Evolutionary conservation across 2,329 filamentous ascomycete species (phyloP).

Genomic region (Pyrenophora tritici-repentis): DNA sequence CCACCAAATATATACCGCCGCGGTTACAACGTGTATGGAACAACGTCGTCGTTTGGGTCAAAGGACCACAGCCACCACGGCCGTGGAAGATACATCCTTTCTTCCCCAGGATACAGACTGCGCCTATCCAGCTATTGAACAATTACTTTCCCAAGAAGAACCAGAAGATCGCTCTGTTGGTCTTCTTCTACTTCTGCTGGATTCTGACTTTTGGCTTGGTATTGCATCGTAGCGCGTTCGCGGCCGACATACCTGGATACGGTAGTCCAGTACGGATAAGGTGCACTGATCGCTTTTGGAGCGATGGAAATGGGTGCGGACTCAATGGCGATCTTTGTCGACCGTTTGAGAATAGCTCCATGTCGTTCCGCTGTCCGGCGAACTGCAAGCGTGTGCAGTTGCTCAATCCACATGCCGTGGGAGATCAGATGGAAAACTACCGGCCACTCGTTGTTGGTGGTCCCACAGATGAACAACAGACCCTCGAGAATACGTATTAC

Average conservation of each 20-base stretch:
- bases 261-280: constrained; percentile 68
- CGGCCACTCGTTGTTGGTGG: constrained; percentile 61
- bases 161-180: constrained; percentile 64
- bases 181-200: constrained; percentile 69
- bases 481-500: constrained; percentile 65
- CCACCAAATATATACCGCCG: constrained; percentile 55
- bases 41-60: constrained; percentile 52
- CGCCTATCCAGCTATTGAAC: constrained; percentile 68
- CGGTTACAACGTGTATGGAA: constrained; percentile 54
- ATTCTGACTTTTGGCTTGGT: constrained; percentile 71
- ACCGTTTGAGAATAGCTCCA: constrained; percentile 71
- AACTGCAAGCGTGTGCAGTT: constrained; percentile 69
- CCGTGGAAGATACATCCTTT: constrained; percentile 57
- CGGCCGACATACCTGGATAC: constrained; percentile 68
- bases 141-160: constrained; percentile 63
- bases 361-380: constrained; percentile 76
- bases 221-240: constrained; percentile 65
- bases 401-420: constrained; percentile 75
- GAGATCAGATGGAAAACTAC: constrained; percentile 66
- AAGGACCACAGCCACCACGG: constrained; percentile 55
- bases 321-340: constrained; percentile 75
- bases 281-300: constrained; percentile 72
- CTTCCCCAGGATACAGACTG: constrained; percentile 69
- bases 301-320: constrained; percentile 71
- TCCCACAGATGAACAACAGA: constrained; percentile 47